Evolutionary conservation across 2,329 filamentous ascomycete genomes (phyloP), one percentile per base, ranked within the genome.

Genomic region (Fusarium xyrophilum): DNA sequence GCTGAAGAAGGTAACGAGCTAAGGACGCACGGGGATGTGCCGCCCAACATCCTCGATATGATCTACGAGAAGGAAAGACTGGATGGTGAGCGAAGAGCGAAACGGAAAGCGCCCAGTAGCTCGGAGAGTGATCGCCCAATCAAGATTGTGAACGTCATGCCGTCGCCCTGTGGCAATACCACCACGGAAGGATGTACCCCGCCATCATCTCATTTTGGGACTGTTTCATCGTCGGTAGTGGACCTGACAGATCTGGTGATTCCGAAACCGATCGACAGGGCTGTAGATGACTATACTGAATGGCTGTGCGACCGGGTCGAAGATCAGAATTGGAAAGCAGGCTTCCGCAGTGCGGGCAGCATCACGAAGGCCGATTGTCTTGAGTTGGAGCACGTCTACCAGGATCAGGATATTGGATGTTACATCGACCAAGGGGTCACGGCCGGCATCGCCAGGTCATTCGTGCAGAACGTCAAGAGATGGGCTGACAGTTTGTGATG

Each of bases 1-100:
- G 38, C 44, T 21, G 43, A 56, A 56, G 6, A 56, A 51, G 43
- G 58, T 35, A 60, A 60, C 12, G 27, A 48, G 27, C 44, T 56
- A 25, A 55, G 53, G 17, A 56, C 43, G 12, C 35, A 50, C 9
- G 11, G 33, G 33, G 33, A 35, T 1, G 5, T 10, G 33, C 33
- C 50, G 42, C 32, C 59, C 19, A 47, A 63, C 8, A 56, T 66
- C 21, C 55, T 57, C 7, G 55, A 66, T 12, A 59, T 66, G 42
- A 66, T 66, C 54, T 63, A 63, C 19, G 51, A 63, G 36, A 53
- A 53, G 36, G n/a, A 53, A 17, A 53, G 27, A 15, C 21, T 53
- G 15, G 15, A 53, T 12, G n/a, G 28, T 8, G 11, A 53, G 50
- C 28, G 38, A 21, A 53, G 53, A 58, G 33, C 44, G 43, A 65